Evolutionary conservation across 176 grass and related monocot genomes (phyloP).

Genomic region (Raddia distichophylla): DNA sequence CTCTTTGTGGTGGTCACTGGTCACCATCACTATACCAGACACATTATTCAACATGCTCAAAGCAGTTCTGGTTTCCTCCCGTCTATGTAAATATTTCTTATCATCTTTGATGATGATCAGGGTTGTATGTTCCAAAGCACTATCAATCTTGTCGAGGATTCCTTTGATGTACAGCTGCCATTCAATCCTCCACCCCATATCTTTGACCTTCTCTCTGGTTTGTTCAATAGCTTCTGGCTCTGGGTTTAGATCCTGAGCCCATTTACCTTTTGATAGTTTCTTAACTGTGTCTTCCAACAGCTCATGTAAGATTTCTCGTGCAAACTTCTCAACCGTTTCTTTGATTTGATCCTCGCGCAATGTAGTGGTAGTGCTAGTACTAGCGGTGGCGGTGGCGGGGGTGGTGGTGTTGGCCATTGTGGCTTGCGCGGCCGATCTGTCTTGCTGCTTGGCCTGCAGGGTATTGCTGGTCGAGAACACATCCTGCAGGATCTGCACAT

Average conservation of each 20-base stretch:
- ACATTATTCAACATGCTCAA: background rate
- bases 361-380: background rate
- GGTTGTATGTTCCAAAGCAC: accelerated
- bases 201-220: background rate
- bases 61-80: background rate
- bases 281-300: background rate
- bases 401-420: no score
- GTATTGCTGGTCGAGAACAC: background rate
- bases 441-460: background rate
- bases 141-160: background rate
- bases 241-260: background rate
- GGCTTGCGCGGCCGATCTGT: background rate
- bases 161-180: background rate
- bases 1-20: background rate
- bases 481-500: background rate
- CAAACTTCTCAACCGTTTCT: background rate
- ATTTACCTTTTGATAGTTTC: background rate
- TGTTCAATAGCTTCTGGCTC: no score
- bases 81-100: background rate
- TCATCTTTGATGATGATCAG: background rate
- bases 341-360: background rate
- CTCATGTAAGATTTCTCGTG: background rate
- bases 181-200: background rate
- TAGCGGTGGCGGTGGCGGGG: background rate
- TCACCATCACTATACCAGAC: background rate